A percentile compares a stretch with the other conserved stretches of the same genome.
phyloP scores from a whole-genome alignment of 805 yeast species.

The Pichia occidentalis region DNA sequence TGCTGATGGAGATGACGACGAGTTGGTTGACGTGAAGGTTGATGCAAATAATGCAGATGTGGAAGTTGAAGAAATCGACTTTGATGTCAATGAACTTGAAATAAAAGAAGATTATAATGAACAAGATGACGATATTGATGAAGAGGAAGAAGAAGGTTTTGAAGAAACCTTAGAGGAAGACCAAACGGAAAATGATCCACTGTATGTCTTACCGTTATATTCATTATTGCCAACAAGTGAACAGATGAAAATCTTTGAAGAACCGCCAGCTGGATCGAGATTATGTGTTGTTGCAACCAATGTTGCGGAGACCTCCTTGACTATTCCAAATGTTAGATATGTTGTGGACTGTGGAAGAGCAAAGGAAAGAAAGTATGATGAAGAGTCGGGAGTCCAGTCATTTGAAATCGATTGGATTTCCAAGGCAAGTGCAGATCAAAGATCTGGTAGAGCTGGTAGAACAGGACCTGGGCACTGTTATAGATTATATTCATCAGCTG shows the following conservation, averaged over 20 bases:
- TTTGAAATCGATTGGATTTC: slow-evolving; percentile 89
- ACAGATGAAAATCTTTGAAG: slow-evolving; percentile 86
- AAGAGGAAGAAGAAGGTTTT: slow-evolving; percentile 56
- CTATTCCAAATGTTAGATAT: slow-evolving; percentile 91
- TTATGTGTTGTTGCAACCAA: slow-evolving; percentile 93
- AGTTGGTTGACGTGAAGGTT: slow-evolving; percentile 40
- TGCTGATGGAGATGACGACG: slow-evolving; percentile 27
- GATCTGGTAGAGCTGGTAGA: slow-evolving; percentile 80
- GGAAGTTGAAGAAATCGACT: slow-evolving; percentile 87
- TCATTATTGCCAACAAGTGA: slow-evolving; percentile 90
- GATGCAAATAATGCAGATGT: slow-evolving; percentile 55
- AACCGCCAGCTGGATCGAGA: slow-evolving; percentile 80
- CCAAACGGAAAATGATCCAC: slow-evolving; percentile 67
- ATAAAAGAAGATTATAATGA: slow-evolving; percentile 37
- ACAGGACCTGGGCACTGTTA: slow-evolving; percentile 98
- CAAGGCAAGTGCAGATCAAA: slow-evolving; percentile 92
- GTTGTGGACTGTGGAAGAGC: slow-evolving; percentile 95
- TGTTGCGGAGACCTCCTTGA: slow-evolving; percentile 95
- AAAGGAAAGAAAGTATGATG: slow-evolving; percentile 78
- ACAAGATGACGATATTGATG: slow-evolving; percentile 41
- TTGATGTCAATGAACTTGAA: slow-evolving; percentile 36
- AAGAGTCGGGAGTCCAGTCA: slow-evolving; percentile 84
- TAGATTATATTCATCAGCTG: slow-evolving; percentile 86
- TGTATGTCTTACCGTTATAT: slow-evolving; percentile 87
- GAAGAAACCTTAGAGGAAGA: slow-evolving; percentile 68